phyloP scores from a whole-genome alignment of 2,329 filamentous ascomycete species.

The Zymoseptoria tritici region DNA sequence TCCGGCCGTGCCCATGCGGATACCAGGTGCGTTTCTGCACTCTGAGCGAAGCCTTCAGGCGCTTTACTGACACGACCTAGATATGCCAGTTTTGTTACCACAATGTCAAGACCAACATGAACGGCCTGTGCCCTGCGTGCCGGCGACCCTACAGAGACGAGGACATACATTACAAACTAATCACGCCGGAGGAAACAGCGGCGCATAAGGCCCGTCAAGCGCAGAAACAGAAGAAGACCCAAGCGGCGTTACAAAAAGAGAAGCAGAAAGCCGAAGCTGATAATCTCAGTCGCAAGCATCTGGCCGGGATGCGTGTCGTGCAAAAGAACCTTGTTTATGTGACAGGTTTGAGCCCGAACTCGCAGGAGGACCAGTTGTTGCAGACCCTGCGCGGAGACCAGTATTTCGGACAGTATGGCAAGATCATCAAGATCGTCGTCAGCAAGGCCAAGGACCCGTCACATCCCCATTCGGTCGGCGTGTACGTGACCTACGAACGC shows the following conservation, averaged over 20 bases:
- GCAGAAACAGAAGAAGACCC: conserved; percentile 87
- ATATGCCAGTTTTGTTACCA: conserved; percentile 99
- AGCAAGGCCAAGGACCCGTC: conserved; percentile 81
- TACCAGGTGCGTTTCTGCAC: conserved; percentile 66
- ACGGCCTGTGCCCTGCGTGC: conserved; percentile 94
- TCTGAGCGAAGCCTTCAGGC: conserved; percentile 7
- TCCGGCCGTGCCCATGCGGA: conserved; percentile 91
- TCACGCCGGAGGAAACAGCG: conserved; percentile 85
- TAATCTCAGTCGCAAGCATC: conserved; percentile 88
- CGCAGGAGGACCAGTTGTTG: conserved; percentile 84
- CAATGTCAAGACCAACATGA: conserved; percentile 97
- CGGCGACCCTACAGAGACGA: conserved; percentile 92
- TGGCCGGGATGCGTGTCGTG: conserved; percentile 89
- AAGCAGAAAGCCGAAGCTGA: conserved; percentile 94
- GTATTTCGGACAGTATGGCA: conserved; percentile 97
- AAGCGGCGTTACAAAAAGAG: conserved; percentile 84
- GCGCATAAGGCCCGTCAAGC: conserved; percentile 63
- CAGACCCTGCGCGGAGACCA: conserved; percentile 83
- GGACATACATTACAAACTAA: conserved; percentile 93
- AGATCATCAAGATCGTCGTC: conserved; percentile 97
- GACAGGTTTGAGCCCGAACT: conserved; percentile 83
- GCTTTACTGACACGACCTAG: conserved; percentile 39
- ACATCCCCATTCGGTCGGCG: conserved; percentile 77
- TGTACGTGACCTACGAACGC: conserved; percentile 95
- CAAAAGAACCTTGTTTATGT: conserved; percentile 99